Percentiles rank a stretch among this genome's conserved stretches.
These are phyloP conservation scores for Boletus edulis DNA, from an alignment of 768 basidiomycete genomes.

Conservation along the genomic window DNA sequence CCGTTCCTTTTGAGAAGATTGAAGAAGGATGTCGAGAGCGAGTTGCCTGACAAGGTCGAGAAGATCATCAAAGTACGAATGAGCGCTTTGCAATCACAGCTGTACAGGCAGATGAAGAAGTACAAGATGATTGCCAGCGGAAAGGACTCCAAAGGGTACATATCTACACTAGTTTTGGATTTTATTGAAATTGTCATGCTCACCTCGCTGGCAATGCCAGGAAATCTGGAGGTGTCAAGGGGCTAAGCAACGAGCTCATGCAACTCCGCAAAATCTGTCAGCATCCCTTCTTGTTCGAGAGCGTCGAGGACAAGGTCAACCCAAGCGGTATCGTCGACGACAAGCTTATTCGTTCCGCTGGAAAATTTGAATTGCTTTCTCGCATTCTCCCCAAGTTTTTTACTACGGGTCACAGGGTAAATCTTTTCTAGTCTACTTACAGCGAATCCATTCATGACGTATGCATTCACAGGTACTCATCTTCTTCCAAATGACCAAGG, in stretches of 20 bases:
- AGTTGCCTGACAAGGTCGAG: constrained; percentile 96
- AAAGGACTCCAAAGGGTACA: constrained; percentile 71
- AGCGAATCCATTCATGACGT: background rate
- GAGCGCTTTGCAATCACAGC: constrained; percentile 86
- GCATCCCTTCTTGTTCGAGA: constrained; percentile 95
- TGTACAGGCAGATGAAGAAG: constrained; percentile 98
- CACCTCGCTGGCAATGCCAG: constrained; percentile 32
- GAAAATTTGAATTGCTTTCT: constrained; percentile 91
- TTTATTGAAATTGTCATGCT: constrained; percentile 1
- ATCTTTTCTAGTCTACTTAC: constrained; percentile 11
- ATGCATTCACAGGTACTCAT: constrained; percentile 73
- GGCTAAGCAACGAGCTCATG: constrained; percentile 93
- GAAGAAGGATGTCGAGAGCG: constrained; percentile 96
- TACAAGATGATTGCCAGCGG: constrained; percentile 95
- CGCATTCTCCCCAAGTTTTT: constrained; percentile 96
- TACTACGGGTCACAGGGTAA: constrained; percentile 81
- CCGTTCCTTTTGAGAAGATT: constrained; percentile 90
- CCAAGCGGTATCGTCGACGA: constrained; percentile 80
- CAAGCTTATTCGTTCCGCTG: constrained; percentile 80
- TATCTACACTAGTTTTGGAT: background rate
- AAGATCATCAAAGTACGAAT: constrained; percentile 96
- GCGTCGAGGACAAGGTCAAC: constrained; percentile 92
- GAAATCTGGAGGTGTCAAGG: constrained; percentile 78
- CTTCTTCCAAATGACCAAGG: constrained; percentile 99
- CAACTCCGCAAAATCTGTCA: constrained; percentile 98